phyloP scores from a whole-genome alignment of 169 alveolate species.

The Cyclospora cayetanensis region DNA sequence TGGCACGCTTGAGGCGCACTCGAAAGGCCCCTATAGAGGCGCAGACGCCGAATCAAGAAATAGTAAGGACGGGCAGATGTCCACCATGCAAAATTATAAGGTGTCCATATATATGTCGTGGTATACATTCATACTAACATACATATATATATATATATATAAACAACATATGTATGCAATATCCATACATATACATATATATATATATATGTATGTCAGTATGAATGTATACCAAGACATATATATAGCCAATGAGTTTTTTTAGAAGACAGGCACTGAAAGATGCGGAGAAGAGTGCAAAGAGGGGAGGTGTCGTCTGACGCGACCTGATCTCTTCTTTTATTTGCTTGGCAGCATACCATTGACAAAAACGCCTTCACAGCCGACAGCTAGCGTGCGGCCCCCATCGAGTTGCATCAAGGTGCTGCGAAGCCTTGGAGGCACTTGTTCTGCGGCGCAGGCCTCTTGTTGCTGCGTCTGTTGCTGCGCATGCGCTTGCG shows the following conservation, averaged over 20 bases:
- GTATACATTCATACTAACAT: not conserved
- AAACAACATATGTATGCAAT: not conserved
- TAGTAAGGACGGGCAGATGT: not conserved
- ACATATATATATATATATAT: not conserved
- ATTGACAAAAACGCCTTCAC: conserved; percentile 14
- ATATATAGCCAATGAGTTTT: too few relatives aligned
- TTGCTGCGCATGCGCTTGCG: conserved; percentile 41
- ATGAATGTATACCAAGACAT: not conserved
- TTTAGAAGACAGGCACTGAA: too few relatives aligned
- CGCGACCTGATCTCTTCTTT: too few relatives aligned
- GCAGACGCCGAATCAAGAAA: not conserved
- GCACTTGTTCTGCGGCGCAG: not conserved
- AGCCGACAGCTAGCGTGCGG: conserved; percentile 22
- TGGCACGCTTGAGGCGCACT: too few relatives aligned
- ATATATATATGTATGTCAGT: not conserved
- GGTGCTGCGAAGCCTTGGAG: conserved; percentile 21
- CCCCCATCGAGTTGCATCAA: conserved; percentile 15
- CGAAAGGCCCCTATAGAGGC: too few relatives aligned
- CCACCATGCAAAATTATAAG: too few relatives aligned
- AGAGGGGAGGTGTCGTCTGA: too few relatives aligned
- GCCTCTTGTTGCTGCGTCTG: not conserved
- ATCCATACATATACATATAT: not conserved
- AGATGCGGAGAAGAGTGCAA: not conserved
- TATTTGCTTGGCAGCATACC: too few relatives aligned
- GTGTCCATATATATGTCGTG: too few relatives aligned